Conservation (phyloP, 164 flowering plant genomes). For the Liquidambar formosana region DNA sequence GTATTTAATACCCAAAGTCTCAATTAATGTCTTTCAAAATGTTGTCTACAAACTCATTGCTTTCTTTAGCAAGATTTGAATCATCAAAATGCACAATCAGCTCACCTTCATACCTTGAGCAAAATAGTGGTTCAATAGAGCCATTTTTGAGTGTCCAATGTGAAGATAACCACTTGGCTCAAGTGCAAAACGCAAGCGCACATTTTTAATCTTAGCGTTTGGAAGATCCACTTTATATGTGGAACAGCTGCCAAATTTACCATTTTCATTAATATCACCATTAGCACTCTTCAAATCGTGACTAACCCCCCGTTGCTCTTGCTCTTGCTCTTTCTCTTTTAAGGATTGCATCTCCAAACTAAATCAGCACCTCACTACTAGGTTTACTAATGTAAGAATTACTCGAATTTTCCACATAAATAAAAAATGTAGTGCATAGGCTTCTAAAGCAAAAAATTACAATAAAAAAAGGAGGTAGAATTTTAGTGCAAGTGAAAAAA, state of each 20-base stretch:
- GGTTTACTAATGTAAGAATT: no score
- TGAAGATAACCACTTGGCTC: conserved; percentile 99
- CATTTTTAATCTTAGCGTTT: conserved; percentile 81
- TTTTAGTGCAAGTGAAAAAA: no score
- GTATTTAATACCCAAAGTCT: conserved; percentile 92
- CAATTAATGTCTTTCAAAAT: conserved; percentile 72
- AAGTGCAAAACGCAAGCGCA: conserved; percentile 87
- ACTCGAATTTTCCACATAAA: no score
- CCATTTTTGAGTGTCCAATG: conserved; percentile 95
- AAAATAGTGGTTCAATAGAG: conserved; percentile 81
- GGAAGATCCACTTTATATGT: conserved; percentile 84
- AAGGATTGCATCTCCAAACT: no score
- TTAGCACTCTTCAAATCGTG: conserved; percentile 17
- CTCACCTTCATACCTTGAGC: conserved; percentile 75
- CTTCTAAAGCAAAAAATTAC: no score
- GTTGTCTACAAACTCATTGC: conserved; percentile 97
- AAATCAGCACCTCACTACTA: no score
- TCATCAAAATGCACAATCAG: conserved; percentile 90
- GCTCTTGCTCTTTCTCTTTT: no score
- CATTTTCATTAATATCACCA: conserved; percentile 49
- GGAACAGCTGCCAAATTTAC: conserved; percentile 33
- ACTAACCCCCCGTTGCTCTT: conserved; percentile 36
- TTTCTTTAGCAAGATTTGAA: no score
- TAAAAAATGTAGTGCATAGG: no score
- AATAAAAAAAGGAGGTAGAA: no score